phyloP scores from a whole-genome alignment of 1,284 basidiomycete species.

The Hymenochaete sp. region DNA sequence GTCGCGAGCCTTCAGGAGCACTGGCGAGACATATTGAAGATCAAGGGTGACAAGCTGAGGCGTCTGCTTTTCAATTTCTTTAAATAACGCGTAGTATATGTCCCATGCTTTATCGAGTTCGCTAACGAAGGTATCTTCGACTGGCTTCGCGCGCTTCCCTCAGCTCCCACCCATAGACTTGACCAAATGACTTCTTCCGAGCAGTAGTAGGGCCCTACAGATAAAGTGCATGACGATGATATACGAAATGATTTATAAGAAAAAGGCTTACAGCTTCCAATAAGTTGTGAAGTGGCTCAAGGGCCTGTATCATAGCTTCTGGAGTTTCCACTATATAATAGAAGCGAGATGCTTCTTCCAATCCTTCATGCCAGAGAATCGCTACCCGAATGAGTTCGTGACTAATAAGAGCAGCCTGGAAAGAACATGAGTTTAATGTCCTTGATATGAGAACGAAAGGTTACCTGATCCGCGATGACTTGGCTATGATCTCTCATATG shows the following conservation, averaged over 20 bases:
- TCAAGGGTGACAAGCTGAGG: constrained; percentile 88
- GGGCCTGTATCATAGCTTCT: constrained; percentile 94
- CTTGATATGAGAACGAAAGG: not conserved
- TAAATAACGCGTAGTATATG: constrained; percentile 95
- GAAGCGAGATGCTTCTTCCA: constrained; percentile 94
- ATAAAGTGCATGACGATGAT: too few species aligned
- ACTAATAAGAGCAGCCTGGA: constrained; percentile 82
- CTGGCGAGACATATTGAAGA: constrained; percentile 95
- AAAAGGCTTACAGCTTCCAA: constrained; percentile 74
- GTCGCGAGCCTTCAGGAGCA: constrained; percentile 81
- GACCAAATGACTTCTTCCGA: constrained; percentile 91
- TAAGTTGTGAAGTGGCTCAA: constrained; percentile 92
- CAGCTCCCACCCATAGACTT: constrained; percentile 91
- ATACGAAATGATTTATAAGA: too few species aligned
- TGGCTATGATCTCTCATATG: constrained; percentile 92
- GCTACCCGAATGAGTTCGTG: constrained; percentile 96
- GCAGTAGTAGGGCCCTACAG: constrained; percentile 84
- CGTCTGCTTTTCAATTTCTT: constrained; percentile 92
- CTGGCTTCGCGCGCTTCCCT: constrained; percentile 93
- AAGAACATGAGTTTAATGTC: constrained; percentile 12
- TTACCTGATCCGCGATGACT: constrained; percentile 80
- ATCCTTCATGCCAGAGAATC: constrained; percentile 97
- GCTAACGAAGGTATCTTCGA: constrained; percentile 73
- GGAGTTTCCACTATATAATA: constrained; percentile 99
- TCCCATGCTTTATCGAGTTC: constrained; percentile 99